Percentiles rank a stretch among this genome's conserved stretches.
Evolutionary conservation across 1,284 basidiomycete genomes (phyloP).

Genomic region (Trametes versicolor): DNA sequence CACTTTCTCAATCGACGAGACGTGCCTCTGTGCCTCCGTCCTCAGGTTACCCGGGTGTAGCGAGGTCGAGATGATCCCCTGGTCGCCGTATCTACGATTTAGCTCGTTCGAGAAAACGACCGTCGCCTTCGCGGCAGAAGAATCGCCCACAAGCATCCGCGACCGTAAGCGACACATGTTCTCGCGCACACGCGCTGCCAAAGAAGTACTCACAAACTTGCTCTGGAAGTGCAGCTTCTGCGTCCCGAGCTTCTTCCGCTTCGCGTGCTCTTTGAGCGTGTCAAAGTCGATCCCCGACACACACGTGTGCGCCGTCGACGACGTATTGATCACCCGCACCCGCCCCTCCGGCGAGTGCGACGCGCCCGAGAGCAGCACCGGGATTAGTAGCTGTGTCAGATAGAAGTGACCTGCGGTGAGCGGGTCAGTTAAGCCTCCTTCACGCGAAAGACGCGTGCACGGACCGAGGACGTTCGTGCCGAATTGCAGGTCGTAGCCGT

Average conservation of each 20-base stretch:
- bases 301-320: conserved; percentile 38
- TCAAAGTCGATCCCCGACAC: conserved; percentile 32
- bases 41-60: conserved; percentile 43
- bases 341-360: conserved; percentile 38
- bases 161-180: no score
- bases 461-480: conserved; percentile 35
- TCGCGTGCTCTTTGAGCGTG: conserved; percentile 31
- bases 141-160: neutral
- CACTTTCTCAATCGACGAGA: conserved; percentile 26
- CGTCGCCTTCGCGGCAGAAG: conserved; percentile 22
- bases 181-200: conserved; percentile 34
- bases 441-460: neutral
- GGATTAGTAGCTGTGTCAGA: conserved; percentile 42
- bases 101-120: conserved; percentile 22
- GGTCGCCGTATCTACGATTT: conserved; percentile 20
- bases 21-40: conserved; percentile 39
- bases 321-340: conserved; percentile 40
- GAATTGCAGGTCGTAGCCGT: conserved; percentile 35
- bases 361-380: conserved; percentile 37
- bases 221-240: conserved; percentile 35
- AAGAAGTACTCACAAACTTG: conserved; percentile 29
- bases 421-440: neutral
- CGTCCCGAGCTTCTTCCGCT: conserved; percentile 30
- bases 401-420: conserved; percentile 36
- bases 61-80: conserved; percentile 24